Conservation (phyloP, 768 basidiomycete species). For the Podaxis sp. region DNA sequence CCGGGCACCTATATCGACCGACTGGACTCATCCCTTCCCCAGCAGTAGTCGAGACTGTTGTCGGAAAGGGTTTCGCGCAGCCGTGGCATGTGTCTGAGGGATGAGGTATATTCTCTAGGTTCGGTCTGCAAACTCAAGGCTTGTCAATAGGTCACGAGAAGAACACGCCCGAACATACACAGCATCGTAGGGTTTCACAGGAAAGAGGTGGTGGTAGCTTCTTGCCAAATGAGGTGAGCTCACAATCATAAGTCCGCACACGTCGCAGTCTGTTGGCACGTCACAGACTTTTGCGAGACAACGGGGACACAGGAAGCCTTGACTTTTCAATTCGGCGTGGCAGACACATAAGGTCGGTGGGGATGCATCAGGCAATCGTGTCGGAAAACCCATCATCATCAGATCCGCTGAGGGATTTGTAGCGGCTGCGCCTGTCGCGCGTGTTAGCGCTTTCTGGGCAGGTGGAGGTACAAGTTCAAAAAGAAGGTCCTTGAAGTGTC, state of each 20-base stretch:
- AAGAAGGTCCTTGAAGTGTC: constrained; percentile 92
- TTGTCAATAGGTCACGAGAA: constrained; percentile 3
- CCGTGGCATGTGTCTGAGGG: constrained; percentile 62
- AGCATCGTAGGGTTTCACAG: constrained; percentile 80
- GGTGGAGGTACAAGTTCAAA: constrained; percentile 97
- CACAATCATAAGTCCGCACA: constrained; percentile 97
- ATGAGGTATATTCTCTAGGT: constrained; percentile 36
- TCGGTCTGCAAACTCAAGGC: constrained; percentile 29
- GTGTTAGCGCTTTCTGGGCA: constrained; percentile 63
- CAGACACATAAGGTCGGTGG: constrained; percentile 89
- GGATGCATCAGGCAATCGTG: constrained; percentile 80
- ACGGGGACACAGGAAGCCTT: constrained; percentile 93
- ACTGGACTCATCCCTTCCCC: constrained; percentile 78
- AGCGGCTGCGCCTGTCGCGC: constrained; percentile 40
- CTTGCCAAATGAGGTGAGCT: constrained; percentile 96
- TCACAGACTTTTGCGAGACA: constrained; percentile 95
- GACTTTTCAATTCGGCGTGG: constrained; percentile 88
- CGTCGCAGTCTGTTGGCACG: constrained; percentile 96
- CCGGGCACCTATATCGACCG: constrained; percentile 87
- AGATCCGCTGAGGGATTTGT: constrained; percentile 78
- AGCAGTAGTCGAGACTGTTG: constrained; percentile 33
- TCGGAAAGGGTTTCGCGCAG: constrained; percentile 73
- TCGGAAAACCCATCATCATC: constrained; percentile 99
- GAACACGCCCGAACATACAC: constrained; percentile 58
- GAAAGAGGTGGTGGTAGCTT: constrained; percentile 95